Evolutionary conservation across 2,329 filamentous ascomycete species (phyloP).

Genomic region (Microsporum ferrugineum): DNA sequence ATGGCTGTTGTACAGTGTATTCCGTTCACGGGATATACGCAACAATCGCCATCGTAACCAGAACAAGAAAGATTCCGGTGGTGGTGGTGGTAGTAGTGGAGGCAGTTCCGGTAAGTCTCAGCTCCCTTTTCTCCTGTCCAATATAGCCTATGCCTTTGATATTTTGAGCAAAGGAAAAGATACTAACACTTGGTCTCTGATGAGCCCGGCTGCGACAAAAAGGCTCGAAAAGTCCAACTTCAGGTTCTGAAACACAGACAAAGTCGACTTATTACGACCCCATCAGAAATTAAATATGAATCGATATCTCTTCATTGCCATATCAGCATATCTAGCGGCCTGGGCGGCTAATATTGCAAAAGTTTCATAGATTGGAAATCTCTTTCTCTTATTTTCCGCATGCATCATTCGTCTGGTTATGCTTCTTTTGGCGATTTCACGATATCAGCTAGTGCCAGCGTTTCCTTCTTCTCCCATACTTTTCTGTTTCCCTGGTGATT

Average conservation of each 20-base stretch:
- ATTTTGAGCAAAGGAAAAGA: neutral
- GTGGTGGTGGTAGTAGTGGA: constrained; percentile 3
- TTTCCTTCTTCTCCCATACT: neutral
- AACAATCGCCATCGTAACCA: constrained; percentile 37
- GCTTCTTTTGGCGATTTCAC: neutral
- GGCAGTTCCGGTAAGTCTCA: constrained; percentile 9
- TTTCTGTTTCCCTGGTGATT: neutral
- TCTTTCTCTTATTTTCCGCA: neutral
- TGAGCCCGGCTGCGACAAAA: constrained; percentile 18
- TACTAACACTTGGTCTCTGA: constrained; percentile 4
- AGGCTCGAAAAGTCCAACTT: constrained; percentile 15
- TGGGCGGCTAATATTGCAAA: neutral
- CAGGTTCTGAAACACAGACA: constrained; percentile 17
- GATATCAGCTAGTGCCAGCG: neutral
- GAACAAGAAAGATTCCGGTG: constrained; percentile 21
- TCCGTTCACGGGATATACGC: constrained; percentile 36
- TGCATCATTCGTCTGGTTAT: neutral
- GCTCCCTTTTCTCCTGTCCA: neutral
- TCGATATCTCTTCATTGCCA: neutral
- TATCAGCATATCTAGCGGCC: constrained; percentile 5
- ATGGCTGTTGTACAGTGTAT: constrained; percentile 39
- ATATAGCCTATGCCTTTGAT: neutral
- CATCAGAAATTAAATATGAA: constrained; percentile 29
- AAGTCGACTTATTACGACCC: constrained; percentile 32
- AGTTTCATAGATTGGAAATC: neutral